Conservation (phyloP, 805 yeast species). For the Candida vaughaniae region DNA sequence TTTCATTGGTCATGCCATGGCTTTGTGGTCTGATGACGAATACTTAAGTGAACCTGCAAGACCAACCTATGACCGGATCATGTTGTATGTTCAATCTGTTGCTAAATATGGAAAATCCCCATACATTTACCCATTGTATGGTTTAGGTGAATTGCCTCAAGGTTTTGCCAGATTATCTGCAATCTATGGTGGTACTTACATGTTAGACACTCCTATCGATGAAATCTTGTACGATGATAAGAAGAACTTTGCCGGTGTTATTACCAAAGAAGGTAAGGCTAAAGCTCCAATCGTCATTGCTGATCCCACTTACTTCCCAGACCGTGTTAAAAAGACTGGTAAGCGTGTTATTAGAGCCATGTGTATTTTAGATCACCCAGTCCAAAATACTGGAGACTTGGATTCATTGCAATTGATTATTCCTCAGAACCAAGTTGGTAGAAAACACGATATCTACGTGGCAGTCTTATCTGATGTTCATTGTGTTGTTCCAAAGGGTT, state of each 20-base stretch:
- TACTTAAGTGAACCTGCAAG: constrained; percentile 87
- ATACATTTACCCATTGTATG: constrained; percentile 92
- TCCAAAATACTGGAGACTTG: constrained; percentile 75
- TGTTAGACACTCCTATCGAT: constrained; percentile 95
- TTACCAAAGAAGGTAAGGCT: constrained; percentile 87
- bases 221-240: constrained; percentile 74
- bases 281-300: constrained; percentile 93
- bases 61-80: constrained; percentile 83
- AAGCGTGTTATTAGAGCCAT: constrained; percentile 77
- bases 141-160: constrained; percentile 97
- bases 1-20: constrained; percentile 98
- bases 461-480: constrained; percentile 89
- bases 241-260: constrained; percentile 74
- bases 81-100: constrained; percentile 84
- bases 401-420: constrained; percentile 93
- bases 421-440: constrained; percentile 92
- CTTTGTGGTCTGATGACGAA: constrained; percentile 89
- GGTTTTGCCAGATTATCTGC: constrained; percentile 97
- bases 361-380: constrained; percentile 87
- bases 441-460: constrained; percentile 92
- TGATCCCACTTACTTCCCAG: constrained; percentile 97
- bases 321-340: constrained; percentile 70
- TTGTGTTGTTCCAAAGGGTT: constrained; percentile 85
- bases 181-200: constrained; percentile 96
- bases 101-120: constrained; percentile 97